These are phyloP conservation scores for Serendipita sp. DNA, from an alignment of 768 basidiomycete species.

Conservation along the genomic window DNA sequence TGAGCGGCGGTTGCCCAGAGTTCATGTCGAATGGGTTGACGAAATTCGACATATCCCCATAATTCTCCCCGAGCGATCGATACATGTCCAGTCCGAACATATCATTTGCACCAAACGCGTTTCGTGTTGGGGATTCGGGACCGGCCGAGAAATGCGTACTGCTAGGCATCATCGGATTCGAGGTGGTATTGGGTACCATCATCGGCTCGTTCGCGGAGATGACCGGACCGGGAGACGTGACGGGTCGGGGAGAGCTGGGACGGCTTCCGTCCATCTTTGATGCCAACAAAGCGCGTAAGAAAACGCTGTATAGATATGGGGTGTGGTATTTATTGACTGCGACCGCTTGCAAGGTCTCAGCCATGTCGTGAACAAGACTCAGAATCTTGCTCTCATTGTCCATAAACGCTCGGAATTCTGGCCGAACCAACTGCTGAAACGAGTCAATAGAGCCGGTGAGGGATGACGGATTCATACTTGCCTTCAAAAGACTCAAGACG, in stretches of 20 bases:
- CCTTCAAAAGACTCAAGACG: constrained; percentile 83
- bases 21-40: constrained; percentile 5
- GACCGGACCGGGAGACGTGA: neutral
- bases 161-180: neutral
- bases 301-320: constrained; percentile 74
- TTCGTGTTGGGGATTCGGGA: neutral
- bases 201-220: constrained; percentile 1
- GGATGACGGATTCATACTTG: constrained; percentile 21
- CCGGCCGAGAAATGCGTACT: neutral
- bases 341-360: constrained; percentile 58
- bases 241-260: constrained; percentile 5
- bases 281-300: constrained; percentile 62
- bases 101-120: neutral
- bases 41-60: constrained; percentile 2
- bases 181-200: neutral
- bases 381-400: constrained; percentile 60
- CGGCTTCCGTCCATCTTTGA: constrained; percentile 25
- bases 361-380: constrained; percentile 61
- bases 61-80: neutral
- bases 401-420: constrained; percentile 64
- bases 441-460: neutral
- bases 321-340: constrained; percentile 74
- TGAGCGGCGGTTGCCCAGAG: neutral
- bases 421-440: constrained; percentile 49
- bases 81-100: constrained; percentile 3